Conservation (phyloP, 257 asterid species). For the Solanum habrochaites region DNA sequence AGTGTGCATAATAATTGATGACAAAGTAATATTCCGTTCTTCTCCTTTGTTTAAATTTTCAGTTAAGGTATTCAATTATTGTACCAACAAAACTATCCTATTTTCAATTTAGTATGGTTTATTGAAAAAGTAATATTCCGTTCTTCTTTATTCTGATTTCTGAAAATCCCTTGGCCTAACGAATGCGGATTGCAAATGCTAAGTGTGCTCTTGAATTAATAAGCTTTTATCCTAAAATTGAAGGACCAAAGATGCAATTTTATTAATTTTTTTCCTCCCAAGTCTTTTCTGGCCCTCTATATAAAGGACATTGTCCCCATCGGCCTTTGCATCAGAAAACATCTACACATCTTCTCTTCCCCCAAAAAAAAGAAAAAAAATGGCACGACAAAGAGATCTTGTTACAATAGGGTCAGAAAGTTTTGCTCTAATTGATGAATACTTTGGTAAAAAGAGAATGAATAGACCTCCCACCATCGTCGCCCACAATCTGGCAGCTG, state of each 20-base stretch:
- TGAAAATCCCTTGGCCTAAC: too few relatives aligned
- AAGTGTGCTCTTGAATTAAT: neutral
- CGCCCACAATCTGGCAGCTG: neutral
- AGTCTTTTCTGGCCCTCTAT: neutral
- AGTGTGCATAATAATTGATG: neutral
- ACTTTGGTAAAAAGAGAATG: neutral
- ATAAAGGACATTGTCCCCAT: neutral
- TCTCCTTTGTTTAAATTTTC: neutral
- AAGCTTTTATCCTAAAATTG: neutral
- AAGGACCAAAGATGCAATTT: neutral
- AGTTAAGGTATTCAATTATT: neutral
- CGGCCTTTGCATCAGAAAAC: neutral
- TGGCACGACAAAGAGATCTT: neutral
- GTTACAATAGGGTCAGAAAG: too few relatives aligned
- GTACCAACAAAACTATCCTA: neutral
- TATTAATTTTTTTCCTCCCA: neutral
- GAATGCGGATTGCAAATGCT: too few relatives aligned
- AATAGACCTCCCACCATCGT: neutral
- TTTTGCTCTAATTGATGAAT: neutral
- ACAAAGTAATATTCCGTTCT: neutral
- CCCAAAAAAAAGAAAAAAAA: too few relatives aligned
- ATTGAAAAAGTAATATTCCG: neutral
- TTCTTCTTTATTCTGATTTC: neutral
- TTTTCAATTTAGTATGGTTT: too few relatives aligned
- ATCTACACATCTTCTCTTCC: too few relatives aligned